Evolutionary conservation across 371 early-diverging fungal species (phyloP).

Genomic region (Mycotypha africana): DNA sequence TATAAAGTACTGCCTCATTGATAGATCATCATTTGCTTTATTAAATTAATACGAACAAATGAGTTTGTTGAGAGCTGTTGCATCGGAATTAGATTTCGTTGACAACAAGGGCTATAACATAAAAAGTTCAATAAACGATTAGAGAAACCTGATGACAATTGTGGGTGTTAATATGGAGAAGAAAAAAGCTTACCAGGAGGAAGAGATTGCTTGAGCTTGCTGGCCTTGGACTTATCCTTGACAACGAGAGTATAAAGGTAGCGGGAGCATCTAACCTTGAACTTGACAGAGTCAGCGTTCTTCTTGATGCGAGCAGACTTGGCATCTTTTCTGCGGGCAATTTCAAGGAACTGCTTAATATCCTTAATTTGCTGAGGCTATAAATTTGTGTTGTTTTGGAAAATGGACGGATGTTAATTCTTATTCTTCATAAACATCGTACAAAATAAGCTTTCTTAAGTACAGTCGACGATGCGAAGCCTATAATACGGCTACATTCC

Average conservation of each 20-base stretch:
- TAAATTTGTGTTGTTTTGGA: too few species aligned
- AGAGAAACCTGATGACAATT: too few species aligned
- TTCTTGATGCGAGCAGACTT: constrained; percentile 94
- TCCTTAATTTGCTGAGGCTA: constrained; percentile 97
- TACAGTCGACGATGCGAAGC: too few species aligned
- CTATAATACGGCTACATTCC: too few species aligned
- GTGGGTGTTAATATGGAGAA: not conserved
- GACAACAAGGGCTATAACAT: constrained; percentile 28
- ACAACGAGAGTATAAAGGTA: constrained; percentile 97
- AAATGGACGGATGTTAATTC: too few species aligned
- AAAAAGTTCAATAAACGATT: too few species aligned
- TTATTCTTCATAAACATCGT: too few species aligned
- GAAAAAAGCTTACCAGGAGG: constrained; percentile 64
- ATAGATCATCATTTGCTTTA: too few species aligned
- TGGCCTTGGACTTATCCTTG: constrained; percentile 93
- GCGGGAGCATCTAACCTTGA: constrained; percentile 98
- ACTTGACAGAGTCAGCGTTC: constrained; percentile 93
- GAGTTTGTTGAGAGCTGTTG: too few species aligned
- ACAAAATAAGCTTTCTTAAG: too few species aligned
- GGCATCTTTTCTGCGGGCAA: constrained; percentile 96
- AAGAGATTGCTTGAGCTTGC: constrained; percentile 91
- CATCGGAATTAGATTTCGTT: constrained; percentile 28
- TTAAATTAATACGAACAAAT: too few species aligned
- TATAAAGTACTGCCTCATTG: not conserved
- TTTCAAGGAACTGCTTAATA: constrained; percentile 97